Percentiles rank a stretch among this genome's conserved stretches.
These are phyloP conservation scores for Plantago ovata DNA, from an alignment of 257 asterid species.

Conservation along the genomic window DNA sequence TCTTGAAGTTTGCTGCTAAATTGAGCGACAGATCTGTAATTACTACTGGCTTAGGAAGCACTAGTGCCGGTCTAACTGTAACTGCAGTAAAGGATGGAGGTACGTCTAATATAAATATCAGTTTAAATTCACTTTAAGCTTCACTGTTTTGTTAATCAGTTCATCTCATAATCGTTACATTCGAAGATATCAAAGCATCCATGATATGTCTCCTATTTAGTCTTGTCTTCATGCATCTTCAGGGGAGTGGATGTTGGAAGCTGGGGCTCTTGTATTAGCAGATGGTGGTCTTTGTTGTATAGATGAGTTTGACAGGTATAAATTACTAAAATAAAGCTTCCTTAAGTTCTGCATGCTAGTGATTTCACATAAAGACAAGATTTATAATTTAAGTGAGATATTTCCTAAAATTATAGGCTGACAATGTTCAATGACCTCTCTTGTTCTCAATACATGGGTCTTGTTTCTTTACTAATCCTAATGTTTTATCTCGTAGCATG, in stretches of 20 bases:
- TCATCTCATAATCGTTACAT: not conserved
- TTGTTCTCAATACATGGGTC: too few relatives aligned
- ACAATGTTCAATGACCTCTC: too few relatives aligned
- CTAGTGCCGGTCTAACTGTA: constrained; percentile 98
- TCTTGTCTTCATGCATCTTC: constrained; percentile 22
- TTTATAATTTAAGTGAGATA: too few relatives aligned
- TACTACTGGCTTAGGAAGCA: constrained; percentile 97
- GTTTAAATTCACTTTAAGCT: constrained; percentile 14
- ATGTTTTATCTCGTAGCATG: constrained; percentile 57
- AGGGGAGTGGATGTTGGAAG: constrained; percentile 99
- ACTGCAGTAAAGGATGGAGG: constrained; percentile 99
- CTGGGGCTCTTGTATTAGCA: constrained; percentile 97
- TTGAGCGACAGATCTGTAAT: constrained; percentile 93
- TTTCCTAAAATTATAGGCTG: too few relatives aligned
- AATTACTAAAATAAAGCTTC: constrained; percentile 3
- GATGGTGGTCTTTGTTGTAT: constrained; percentile 99
- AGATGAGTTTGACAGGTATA: constrained; percentile 95
- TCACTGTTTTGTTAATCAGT: constrained; percentile 5
- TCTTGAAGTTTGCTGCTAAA: constrained; percentile 93
- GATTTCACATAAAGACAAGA: constrained; percentile 9
- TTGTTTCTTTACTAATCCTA: not conserved
- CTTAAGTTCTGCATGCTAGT: constrained; percentile 12
- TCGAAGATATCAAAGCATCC: not conserved
- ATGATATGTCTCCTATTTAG: constrained; percentile 14
- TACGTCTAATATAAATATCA: constrained; percentile 24